Evolutionary conservation across 352 stramenopile species (phyloP).

Genomic region (Globisporangium ultimum): DNA sequence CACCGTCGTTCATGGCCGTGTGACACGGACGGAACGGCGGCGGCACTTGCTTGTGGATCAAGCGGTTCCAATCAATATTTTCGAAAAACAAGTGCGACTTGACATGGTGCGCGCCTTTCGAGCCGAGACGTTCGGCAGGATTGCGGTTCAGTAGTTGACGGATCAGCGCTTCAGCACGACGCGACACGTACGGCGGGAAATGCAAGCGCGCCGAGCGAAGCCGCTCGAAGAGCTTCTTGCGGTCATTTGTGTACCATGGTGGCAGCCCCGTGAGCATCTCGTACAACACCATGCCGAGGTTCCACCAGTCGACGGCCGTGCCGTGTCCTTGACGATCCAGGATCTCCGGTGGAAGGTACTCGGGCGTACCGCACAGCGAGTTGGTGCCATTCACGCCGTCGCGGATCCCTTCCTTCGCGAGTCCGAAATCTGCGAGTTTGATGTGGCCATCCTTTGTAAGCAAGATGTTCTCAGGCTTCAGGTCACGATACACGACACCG

Average conservation of each 20-base stretch:
- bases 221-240: slow-evolving; percentile 87
- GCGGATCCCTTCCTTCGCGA: slow-evolving; percentile 78
- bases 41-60: slow-evolving; percentile 55
- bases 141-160: slow-evolving; percentile 79
- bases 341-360: slow-evolving; percentile 88
- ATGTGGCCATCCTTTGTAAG: slow-evolving; percentile 78
- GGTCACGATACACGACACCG: slow-evolving; percentile 80
- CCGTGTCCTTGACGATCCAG: slow-evolving; percentile 77
- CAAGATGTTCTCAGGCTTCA: slow-evolving; percentile 76
- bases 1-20: slow-evolving; percentile 62
- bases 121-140: slow-evolving; percentile 58
- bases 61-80: slow-evolving; percentile 62
- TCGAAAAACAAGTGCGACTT: slow-evolving; percentile 82
- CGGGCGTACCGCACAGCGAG: slow-evolving; percentile 82
- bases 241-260: slow-evolving; percentile 88
- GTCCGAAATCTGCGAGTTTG: slow-evolving; percentile 89
- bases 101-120: slow-evolving; percentile 63
- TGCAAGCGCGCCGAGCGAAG: slow-evolving; percentile 73
- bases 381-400: slow-evolving; percentile 68
- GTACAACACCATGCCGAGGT: slow-evolving; percentile 78
- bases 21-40: slow-evolving; percentile 78
- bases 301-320: slow-evolving; percentile 94
- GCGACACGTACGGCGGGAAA: slow-evolving; percentile 83
- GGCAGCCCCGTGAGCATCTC: slow-evolving; percentile 83
- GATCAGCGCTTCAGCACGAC: slow-evolving; percentile 71